These are phyloP conservation scores for Paramecium biaurelia DNA, from an alignment of 73 alveolate species.

Conservation along the genomic window DNA sequence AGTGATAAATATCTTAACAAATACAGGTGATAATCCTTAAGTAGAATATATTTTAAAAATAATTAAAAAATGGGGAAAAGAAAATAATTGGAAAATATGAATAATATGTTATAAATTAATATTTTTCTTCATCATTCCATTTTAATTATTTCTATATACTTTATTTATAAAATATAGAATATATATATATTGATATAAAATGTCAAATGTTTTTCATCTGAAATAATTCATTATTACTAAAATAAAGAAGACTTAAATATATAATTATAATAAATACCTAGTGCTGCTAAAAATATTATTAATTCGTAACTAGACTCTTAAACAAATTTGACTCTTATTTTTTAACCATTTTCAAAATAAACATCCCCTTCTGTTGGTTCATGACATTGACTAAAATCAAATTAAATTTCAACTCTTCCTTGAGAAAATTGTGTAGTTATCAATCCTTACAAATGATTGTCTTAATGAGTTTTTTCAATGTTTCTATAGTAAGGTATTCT, in stretches of 20 bases:
- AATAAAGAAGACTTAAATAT: neutral
- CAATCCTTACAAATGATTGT: neutral
- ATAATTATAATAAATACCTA: neutral
- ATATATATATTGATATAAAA: neutral
- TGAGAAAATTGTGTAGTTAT: neutral
- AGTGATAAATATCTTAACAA: slow-evolving; percentile 40
- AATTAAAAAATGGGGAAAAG: slow-evolving; percentile 62
- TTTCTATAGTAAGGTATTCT: neutral
- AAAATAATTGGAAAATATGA: slow-evolving; percentile 59
- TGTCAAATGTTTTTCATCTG: neutral
- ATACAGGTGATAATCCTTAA: slow-evolving; percentile 62
- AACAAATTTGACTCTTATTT: neutral
- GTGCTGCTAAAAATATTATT: neutral
- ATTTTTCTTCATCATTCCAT: neutral
- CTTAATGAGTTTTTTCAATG: neutral
- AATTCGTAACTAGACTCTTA: neutral
- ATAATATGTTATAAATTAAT: neutral
- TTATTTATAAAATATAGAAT: neutral
- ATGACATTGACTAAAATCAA: neutral
- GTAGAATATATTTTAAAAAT: slow-evolving; percentile 60
- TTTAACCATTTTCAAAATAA: neutral
- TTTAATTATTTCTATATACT: neutral
- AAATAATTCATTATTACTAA: neutral
- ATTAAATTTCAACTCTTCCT: neutral
- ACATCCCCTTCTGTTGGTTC: neutral